phyloP scores from a whole-genome alignment of 2,329 filamentous ascomycete genomes.

The Chaetothyriales sp. region DNA sequence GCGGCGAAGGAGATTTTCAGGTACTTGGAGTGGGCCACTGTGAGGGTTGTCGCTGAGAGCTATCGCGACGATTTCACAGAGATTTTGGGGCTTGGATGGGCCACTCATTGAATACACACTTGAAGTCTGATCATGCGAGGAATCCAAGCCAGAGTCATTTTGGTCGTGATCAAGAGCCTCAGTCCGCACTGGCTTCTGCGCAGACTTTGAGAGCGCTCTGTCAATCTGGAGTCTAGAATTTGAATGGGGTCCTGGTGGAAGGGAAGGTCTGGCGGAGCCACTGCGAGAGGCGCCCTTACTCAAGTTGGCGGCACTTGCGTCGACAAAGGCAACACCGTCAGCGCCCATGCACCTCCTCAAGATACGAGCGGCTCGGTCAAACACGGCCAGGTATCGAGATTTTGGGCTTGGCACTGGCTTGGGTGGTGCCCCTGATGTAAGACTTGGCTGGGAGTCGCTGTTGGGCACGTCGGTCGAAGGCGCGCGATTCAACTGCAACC shows the following conservation, averaged over 20 bases:
- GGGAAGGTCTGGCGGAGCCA: not conserved
- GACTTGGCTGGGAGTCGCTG: not conserved
- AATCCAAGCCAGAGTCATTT: not conserved
- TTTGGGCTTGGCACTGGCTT: not conserved
- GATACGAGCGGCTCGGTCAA: slow-evolving; percentile 33
- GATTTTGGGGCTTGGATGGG: slow-evolving; percentile 20
- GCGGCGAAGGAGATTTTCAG: slow-evolving; percentile 28
- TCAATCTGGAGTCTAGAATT: not conserved
- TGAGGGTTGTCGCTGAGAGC: not conserved
- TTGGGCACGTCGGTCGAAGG: not conserved
- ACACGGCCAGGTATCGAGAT: slow-evolving; percentile 18
- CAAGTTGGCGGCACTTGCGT: slow-evolving; percentile 13
- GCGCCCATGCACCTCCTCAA: slow-evolving; percentile 31
- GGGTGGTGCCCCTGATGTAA: not conserved
- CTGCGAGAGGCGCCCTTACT: slow-evolving; percentile 1
- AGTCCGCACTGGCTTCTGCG: slow-evolving; percentile 1
- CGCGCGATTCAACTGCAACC: not conserved
- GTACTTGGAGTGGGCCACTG: slow-evolving; percentile 18
- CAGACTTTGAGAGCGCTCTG: not conserved
- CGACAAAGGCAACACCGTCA: slow-evolving; percentile 26
- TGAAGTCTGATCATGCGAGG: slow-evolving; percentile 8
- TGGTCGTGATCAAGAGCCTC: not conserved
- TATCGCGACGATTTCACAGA: slow-evolving; percentile 4
- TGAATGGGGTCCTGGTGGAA: not conserved
- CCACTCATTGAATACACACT: slow-evolving; percentile 2